Conservation (phyloP, 169 alveolate species). For the Eimeria necatrix region DNA sequence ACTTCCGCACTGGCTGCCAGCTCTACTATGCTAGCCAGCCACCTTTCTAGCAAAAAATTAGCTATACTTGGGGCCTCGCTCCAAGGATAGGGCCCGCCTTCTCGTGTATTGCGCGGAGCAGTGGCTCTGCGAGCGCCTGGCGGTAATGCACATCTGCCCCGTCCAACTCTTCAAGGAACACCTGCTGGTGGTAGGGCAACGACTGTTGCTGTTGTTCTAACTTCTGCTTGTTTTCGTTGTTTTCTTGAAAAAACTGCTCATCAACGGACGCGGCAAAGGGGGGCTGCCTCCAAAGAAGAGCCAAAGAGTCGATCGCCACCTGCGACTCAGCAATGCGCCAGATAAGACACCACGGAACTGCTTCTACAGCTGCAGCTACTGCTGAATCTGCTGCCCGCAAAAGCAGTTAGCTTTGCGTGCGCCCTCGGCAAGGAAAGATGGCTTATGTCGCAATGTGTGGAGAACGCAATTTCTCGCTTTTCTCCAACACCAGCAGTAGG, state of each 20-base stretch:
- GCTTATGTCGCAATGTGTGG: no score
- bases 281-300: constrained; percentile 15
- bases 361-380: constrained; percentile 13
- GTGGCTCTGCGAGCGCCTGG: constrained; percentile 42
- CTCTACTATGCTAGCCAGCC: neutral
- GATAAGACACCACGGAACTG: neutral
- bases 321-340: neutral
- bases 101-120: constrained; percentile 22
- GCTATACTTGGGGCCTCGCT: neutral
- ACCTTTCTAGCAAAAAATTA: neutral
- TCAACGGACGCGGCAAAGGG: neutral
- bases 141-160: constrained; percentile 47
- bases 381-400: neutral
- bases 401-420: no score
- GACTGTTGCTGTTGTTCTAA: neutral
- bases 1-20: no score
- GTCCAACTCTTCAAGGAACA: constrained; percentile 27
- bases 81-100: neutral
- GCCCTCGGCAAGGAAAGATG: no score
- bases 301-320: constrained; percentile 35
- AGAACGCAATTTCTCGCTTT: no score
- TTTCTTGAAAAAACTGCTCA: neutral
- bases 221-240: no score
- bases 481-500: neutral
- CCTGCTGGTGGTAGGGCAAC: neutral